A percentile compares a stretch with the other conserved stretches of the same genome.
Evolutionary conservation across 2,329 filamentous ascomycete species (phyloP).

Genomic region (Lasiodiplodia citricola): DNA sequence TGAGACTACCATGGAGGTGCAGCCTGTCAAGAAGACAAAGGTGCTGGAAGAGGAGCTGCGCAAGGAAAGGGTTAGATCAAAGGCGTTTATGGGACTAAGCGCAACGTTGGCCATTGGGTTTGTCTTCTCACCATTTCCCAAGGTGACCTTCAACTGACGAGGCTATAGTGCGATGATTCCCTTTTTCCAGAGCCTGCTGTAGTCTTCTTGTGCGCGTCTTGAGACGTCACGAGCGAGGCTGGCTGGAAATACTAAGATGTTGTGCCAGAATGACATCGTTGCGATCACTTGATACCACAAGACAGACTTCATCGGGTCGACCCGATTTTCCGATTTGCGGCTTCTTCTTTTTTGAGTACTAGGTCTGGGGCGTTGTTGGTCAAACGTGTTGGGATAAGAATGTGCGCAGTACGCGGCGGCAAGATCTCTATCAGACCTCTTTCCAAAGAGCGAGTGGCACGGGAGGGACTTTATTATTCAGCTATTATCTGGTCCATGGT

Average conservation of each 20-base stretch:
- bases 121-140: conserved; percentile 49
- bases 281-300: conserved; percentile 9
- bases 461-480: conserved; percentile 2
- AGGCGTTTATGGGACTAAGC: conserved; percentile 83
- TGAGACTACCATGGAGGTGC: conserved; percentile 47
- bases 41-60: conserved; percentile 75
- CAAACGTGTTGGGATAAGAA: conserved; percentile 6
- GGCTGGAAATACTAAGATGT: neutral
- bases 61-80: conserved; percentile 84
- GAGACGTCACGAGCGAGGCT: neutral
- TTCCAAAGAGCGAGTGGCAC: neutral
- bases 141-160: neutral
- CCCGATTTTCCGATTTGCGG: neutral
- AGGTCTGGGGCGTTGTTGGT: conserved; percentile 16
- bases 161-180: conserved; percentile 21
- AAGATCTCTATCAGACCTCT: neutral
- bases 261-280: neutral
- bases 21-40: conserved; percentile 75
- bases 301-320: neutral
- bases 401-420: neutral
- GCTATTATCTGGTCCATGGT: neutral
- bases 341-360: neutral
- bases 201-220: neutral
- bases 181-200: conserved; percentile 24
- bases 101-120: conserved; percentile 91